Percentiles rank a stretch among this genome's conserved stretches.
Evolutionary conservation across 768 basidiomycete genomes (phyloP).

Genomic region (Agaricus sinodeliciosus): DNA sequence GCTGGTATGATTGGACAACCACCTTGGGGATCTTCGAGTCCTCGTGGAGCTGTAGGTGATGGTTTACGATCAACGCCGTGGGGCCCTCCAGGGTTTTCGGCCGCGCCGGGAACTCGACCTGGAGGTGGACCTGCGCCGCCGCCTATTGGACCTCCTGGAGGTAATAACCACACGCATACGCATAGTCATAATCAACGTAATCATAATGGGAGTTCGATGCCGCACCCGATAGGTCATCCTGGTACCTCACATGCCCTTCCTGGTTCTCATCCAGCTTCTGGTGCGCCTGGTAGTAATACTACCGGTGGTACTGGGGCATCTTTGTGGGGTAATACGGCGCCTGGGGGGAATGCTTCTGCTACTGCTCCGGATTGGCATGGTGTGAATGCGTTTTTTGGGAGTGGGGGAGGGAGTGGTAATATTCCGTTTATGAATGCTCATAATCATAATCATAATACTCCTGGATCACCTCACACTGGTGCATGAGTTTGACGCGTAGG

Average conservation of each 20-base stretch:
- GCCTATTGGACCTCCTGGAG: conserved; percentile 17
- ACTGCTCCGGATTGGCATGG: conserved; percentile 40
- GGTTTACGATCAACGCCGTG: conserved; percentile 19
- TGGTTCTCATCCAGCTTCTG: conserved; percentile 13
- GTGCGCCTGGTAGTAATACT: conserved; percentile 3
- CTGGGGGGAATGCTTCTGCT: conserved; percentile 15
- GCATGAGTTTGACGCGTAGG: conserved; percentile 7
- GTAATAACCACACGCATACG: conserved; percentile 10
- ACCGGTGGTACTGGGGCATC: conserved; percentile 9
- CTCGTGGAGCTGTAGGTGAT: conserved; percentile 11
- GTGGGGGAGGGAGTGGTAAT: conserved; percentile 1
- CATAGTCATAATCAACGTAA: conserved; percentile 3
- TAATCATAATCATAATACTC: conserved; percentile 29
- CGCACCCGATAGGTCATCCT: conserved; percentile 16
- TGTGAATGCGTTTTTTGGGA: conserved; percentile 34
- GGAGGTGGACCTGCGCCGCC: conserved; percentile 23
- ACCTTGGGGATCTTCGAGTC: conserved; percentile 9
- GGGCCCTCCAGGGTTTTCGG: conserved; percentile 14
- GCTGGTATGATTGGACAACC: conserved; percentile 9
- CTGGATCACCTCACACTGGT: conserved; percentile 43
- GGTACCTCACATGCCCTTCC: background rate
- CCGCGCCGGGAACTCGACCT: conserved; percentile 12
- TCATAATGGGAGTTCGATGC: conserved; percentile 3
- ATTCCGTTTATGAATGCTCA: conserved; percentile 35
- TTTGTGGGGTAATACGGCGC: conserved; percentile 32